phyloP scores from a whole-genome alignment of 2,329 filamentous ascomycete genomes.

The Arthrobotrys conoides region DNA sequence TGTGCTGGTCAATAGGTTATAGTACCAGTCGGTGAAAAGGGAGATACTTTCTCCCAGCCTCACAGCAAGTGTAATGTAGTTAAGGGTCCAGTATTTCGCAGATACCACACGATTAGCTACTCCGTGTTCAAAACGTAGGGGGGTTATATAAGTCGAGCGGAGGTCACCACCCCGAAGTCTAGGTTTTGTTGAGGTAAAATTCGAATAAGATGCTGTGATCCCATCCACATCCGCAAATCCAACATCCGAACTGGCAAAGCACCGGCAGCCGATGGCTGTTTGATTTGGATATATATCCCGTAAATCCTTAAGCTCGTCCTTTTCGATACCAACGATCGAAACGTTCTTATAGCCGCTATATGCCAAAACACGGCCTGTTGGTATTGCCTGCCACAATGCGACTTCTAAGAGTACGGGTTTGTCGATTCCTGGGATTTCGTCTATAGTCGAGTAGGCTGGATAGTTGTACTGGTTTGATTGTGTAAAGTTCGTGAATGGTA shows the following conservation, averaged over 20 bases:
- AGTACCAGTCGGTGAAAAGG: constrained; percentile 6
- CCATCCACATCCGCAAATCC: constrained; percentile 24
- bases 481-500: neutral
- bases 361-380: neutral
- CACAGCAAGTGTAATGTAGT: neutral
- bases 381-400: constrained; percentile 16
- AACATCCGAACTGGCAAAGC: constrained; percentile 25
- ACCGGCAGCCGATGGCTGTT: constrained; percentile 22
- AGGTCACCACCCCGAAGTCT: neutral
- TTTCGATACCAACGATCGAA: neutral
- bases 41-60: neutral
- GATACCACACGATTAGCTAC: neutral
- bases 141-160: neutral
- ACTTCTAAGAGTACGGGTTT: constrained; percentile 12
- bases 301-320: constrained; percentile 16
- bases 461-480: neutral
- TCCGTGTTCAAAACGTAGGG: neutral
- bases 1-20: neutral
- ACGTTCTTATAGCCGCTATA: neutral
- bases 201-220: neutral
- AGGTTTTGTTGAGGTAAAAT: constrained; percentile 1
- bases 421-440: constrained; percentile 10
- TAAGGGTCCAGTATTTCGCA: neutral
- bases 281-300: neutral
- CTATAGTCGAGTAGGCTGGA: neutral